Base-by-base conservation (phyloP, 1,284 basidiomycete genomes). In the Puccinia hordei region DNA sequence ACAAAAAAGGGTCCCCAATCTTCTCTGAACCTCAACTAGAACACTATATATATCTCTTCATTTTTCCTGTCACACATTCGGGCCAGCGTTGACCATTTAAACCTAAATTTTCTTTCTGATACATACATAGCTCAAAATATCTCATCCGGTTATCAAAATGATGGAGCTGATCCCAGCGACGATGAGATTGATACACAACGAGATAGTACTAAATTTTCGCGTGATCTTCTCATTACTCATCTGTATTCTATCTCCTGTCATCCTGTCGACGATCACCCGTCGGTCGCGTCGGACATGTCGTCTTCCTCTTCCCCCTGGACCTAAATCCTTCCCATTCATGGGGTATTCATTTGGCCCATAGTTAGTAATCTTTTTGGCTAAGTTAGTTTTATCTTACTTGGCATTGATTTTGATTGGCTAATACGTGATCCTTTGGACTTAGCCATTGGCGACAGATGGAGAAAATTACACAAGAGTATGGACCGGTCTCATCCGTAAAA, bases 391-490 rank as follows among this genome's bases (percentile, higher is more conserved):
- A 9, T 59, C 49, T 30, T 55, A n/a, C 24, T 46, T 46, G 30
- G 44, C 41, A 59, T 61, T 41, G n/a, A 41, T 24, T 41, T 30
- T 22, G n/a, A 22, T 9, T 27, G 35, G 35, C 73, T 41, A 4
- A 57, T 46, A 46, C 27, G 22, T 51, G 38, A 46, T 19, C 15
- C 9, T 24, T 68, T 22, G 44, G 15, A 24, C 51, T 17, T 44
- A 79, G 77, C 30, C 53, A 68, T 63, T 79, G 77, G 77, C 27
- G 30, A 57, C 49, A 79, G 55, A 79, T 79, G 77, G 68, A 79
- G 33, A 38, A 57, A 35, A 79, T 79, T 30, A 79, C 77, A 22
- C 15, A 69, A n/a, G 46, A 72, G 57, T 79, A 79, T 63, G 77
- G 77, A 46, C 77, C 77, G 30, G 77, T 79, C n/a, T 79, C 77